Evolutionary conservation across 495 filamentous ascomycete genomes (phyloP).

Genomic region (Xylaria palmicola): DNA sequence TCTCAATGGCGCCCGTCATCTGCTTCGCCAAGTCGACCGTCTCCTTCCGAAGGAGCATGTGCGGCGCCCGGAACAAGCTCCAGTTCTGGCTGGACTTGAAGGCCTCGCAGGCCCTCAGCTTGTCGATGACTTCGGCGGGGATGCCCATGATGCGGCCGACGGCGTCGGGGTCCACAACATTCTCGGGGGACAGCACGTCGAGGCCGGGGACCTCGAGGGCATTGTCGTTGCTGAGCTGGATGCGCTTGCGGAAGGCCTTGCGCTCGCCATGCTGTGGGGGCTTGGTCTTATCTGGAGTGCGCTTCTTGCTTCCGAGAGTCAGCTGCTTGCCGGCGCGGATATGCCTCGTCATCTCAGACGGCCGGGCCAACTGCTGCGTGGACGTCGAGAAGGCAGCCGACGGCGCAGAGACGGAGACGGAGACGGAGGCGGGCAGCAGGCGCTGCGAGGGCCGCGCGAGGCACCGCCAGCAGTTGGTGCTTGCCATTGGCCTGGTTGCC

Average conservation of each 20-base stretch:
- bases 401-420: slow-evolving; percentile 45
- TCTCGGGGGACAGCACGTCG: slow-evolving; percentile 55
- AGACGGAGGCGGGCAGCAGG: slow-evolving; percentile 20
- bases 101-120: slow-evolving; percentile 75
- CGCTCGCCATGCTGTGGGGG: slow-evolving; percentile 73
- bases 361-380: slow-evolving; percentile 38
- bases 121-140: slow-evolving; percentile 68
- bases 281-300: slow-evolving; percentile 38
- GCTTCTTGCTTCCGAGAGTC: slow-evolving; percentile 52
- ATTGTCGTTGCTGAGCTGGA: slow-evolving; percentile 91
- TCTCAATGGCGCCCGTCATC: slow-evolving; percentile 53
- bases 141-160: slow-evolving; percentile 68
- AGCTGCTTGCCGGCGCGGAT: slow-evolving; percentile 36
- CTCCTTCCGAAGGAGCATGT: slow-evolving; percentile 70
- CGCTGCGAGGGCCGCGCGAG: slow-evolving; percentile 54
- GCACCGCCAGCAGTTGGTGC: slow-evolving; percentile 66
- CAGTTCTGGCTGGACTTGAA: slow-evolving; percentile 93
- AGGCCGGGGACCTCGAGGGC: slow-evolving; percentile 72
- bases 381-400: slow-evolving; percentile 38
- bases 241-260: slow-evolving; percentile 80
- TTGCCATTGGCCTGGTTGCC: slow-evolving; percentile 56
- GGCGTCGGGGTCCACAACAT: slow-evolving; percentile 51
- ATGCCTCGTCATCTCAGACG: slow-evolving; percentile 36
- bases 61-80: slow-evolving; percentile 79
- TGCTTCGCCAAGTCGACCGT: slow-evolving; percentile 65